Conservation (phyloP, 257 asterid genomes). For the Cynanchum wilfordii region DNA sequence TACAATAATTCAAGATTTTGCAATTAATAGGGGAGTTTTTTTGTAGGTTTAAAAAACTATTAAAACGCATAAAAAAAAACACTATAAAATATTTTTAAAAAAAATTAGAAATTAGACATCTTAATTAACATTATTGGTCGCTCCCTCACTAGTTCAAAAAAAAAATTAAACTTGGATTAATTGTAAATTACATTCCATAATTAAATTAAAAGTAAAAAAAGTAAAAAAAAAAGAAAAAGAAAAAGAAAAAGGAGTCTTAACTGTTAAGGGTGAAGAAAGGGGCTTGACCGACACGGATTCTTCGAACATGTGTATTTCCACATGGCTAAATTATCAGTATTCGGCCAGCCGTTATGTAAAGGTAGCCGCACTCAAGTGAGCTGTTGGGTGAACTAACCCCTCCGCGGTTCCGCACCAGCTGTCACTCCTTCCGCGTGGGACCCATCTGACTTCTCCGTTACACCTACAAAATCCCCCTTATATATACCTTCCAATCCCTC, state of each 20-base stretch:
- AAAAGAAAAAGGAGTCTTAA: background rate
- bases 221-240: no score
- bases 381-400: slow-evolving; percentile 2
- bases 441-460: background rate
- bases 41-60: no score
- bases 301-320: background rate
- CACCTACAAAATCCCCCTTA: background rate
- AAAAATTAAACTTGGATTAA: no score
- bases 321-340: background rate
- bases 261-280: background rate
- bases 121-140: no score
- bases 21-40: no score
- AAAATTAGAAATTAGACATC: no score
- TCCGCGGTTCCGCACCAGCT: background rate
- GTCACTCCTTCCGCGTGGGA: background rate
- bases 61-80: no score
- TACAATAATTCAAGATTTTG: no score
- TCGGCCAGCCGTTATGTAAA: background rate
- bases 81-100: no score
- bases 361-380: background rate
- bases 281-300: background rate
- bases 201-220: no score
- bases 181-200: no score
- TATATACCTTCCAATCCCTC: background rate
- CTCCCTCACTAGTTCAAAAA: no score